Evolutionary conservation across 495 filamentous ascomycete genomes (phyloP), one percentile per base, ranked within the genome.

Genomic region (Xylaria nigripes): DNA sequence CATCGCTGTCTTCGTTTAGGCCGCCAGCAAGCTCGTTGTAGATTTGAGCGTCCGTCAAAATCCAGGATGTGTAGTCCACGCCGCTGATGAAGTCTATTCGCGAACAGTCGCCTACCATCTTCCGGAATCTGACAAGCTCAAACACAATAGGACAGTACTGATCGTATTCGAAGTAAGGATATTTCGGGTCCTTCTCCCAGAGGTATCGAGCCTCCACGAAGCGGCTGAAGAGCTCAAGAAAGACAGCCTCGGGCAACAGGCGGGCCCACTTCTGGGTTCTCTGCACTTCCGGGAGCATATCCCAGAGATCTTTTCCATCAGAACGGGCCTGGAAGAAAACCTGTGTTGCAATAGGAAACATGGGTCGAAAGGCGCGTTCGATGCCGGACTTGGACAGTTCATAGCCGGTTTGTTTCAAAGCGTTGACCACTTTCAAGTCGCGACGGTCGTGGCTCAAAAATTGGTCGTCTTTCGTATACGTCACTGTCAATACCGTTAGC

Each of bases 1-100:
- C 27, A 0, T 45, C 40, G 23, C 44, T 25, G 6, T 51, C 16
- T 3, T 59, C 18, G 36, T 56, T 6, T 41, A 56, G 24, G 29
- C 41, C 18, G 38, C 47, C 15, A 47, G 44, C 21, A 40, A 52
- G 32, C 43, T 54, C 44, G 10, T 61, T 51, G 15, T 43, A 51
- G 16, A 51, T 6, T 15, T 30, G 38, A 6, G 50, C 50, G 25
- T 51, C 50, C 22, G 50, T 21, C 13, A 51, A 13, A 24, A 51
- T 44, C 38, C 50, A 51, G 5, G 50, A 51, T 2, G 2, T 19
- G 18, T 44, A 13, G 18, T 32, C 6, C 5, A 16, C 9, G 10
- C 4, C 18, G 19, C 13, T n/a, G 22, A 23, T n/a, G 6, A 19
- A n/a, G 19, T 48, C 46, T 24, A 34, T 19, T 34, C 21, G 46